Evolutionary conservation across 352 stramenopile species (phyloP).

Genomic region (Phytophthora sp.): DNA sequence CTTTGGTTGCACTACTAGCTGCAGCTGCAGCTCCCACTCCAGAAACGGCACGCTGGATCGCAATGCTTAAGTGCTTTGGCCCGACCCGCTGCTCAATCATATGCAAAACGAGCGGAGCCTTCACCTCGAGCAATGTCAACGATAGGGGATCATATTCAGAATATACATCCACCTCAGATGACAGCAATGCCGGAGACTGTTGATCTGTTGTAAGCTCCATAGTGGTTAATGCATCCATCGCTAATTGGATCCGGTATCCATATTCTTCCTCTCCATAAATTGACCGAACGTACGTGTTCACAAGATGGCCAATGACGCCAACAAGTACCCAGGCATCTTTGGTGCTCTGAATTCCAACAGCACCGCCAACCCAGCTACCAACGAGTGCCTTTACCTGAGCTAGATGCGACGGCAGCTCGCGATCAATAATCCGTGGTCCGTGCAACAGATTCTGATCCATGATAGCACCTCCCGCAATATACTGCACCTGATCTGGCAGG

Average conservation of each 20-base stretch:
- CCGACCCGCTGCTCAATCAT: constrained; percentile 89
- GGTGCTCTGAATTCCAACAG: constrained; percentile 82
- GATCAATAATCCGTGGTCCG: constrained; percentile 82
- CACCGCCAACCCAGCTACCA: constrained; percentile 80
- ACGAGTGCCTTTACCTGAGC: constrained; percentile 80
- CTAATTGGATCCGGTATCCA: constrained; percentile 84
- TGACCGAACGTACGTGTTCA: constrained; percentile 83
- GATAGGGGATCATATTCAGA: constrained; percentile 80
- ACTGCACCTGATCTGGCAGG: constrained; percentile 72
- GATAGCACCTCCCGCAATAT: constrained; percentile 69
- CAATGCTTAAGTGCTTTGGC: constrained; percentile 72
- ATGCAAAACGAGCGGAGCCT: constrained; percentile 82
- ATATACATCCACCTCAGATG: constrained; percentile 84
- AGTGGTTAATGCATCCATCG: constrained; percentile 84
- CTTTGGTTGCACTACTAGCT: constrained; percentile 25
- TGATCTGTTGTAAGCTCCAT: constrained; percentile 83
- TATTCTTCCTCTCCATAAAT: constrained; percentile 87
- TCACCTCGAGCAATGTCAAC: constrained; percentile 80
- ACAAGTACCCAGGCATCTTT: constrained; percentile 89
- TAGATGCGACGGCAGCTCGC: constrained; percentile 81
- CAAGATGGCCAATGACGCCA: constrained; percentile 78
- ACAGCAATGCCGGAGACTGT: constrained; percentile 65
- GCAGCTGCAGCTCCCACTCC: constrained; percentile 34
- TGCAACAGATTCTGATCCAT: constrained; percentile 84
- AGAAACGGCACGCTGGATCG: constrained; percentile 79